A percentile compares a stretch with the other conserved stretches of the same genome.
Conservation (phyloP, 2,329 filamentous ascomycete genomes). For the Ceratocystis variospora region DNA sequence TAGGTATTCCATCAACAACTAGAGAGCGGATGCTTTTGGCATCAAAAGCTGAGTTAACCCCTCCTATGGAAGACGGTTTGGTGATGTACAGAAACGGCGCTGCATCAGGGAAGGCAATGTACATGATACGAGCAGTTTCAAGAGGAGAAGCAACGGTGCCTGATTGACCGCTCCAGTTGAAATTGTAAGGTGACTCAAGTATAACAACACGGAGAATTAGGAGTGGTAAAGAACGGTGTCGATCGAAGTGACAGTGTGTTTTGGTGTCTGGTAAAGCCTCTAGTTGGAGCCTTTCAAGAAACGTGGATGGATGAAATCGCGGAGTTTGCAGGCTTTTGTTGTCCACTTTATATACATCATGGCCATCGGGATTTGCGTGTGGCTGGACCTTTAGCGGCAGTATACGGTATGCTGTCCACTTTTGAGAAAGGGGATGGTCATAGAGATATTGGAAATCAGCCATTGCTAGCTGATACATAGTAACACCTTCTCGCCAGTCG, state of each 20-base stretch:
- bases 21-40: slow-evolving; percentile 53
- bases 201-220: slow-evolving; percentile 67
- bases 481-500: slow-evolving; percentile 54
- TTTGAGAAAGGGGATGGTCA: slow-evolving; percentile 49
- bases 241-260: slow-evolving; percentile 67
- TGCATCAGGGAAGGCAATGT: slow-evolving; percentile 69
- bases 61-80: slow-evolving; percentile 34
- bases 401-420: slow-evolving; percentile 50
- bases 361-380: slow-evolving; percentile 22
- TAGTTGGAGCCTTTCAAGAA: slow-evolving; percentile 59
- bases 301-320: slow-evolving; percentile 67
- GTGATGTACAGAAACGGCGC: slow-evolving; percentile 61
- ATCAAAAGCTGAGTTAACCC: slow-evolving; percentile 34
- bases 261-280: slow-evolving; percentile 68
- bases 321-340: slow-evolving; percentile 41
- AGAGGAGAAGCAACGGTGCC: background rate
- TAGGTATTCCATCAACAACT: slow-evolving; percentile 66
- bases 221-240: slow-evolving; percentile 54
- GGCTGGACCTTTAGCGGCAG: slow-evolving; percentile 35
- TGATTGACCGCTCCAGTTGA: slow-evolving; percentile 18
- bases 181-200: slow-evolving; percentile 59
- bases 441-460: slow-evolving; percentile 53
- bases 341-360: slow-evolving; percentile 27
- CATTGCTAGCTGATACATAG: slow-evolving; percentile 54
- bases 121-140: slow-evolving; percentile 52